phyloP scores from a whole-genome alignment of 331 rosid genomes.

The Stylosanthes scabra region DNA sequence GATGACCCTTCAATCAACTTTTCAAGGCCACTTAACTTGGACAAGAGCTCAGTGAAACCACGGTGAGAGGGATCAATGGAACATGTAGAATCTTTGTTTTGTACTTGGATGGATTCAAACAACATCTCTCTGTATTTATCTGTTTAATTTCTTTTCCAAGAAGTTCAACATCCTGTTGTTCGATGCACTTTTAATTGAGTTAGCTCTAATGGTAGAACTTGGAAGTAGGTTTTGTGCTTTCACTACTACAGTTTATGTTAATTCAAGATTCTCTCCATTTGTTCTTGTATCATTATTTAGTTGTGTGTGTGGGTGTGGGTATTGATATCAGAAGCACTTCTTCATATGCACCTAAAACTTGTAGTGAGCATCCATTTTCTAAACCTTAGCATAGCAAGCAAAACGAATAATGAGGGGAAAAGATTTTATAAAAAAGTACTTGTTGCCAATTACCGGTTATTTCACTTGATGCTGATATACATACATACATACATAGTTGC shows the following conservation, averaged over 20 bases:
- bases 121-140: conserved; percentile 34
- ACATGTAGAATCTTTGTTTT: neutral
- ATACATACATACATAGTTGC: neutral
- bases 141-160: conserved; percentile 22
- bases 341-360: neutral
- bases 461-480: neutral
- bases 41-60: conserved; percentile 54
- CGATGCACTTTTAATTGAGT: conserved; percentile 45
- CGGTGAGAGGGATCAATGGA: conserved; percentile 34
- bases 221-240: conserved; percentile 45
- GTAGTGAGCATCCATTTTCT: neutral
- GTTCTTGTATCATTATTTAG: conserved; percentile 41
- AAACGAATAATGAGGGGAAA: neutral
- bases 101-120: conserved; percentile 20
- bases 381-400: neutral
- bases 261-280: conserved; percentile 36
- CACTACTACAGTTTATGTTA: conserved; percentile 19
- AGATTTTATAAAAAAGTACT: neutral
- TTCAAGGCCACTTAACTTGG: conserved; percentile 67
- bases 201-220: conserved; percentile 21
- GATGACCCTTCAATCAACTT: conserved; percentile 73
- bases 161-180: conserved; percentile 89
- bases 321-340: neutral
- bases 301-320: conserved; percentile 41
- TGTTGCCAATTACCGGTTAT: neutral